Percentiles rank a stretch among this genome's conserved stretches.
Evolutionary conservation across 2,329 filamentous ascomycete genomes (phyloP).

Genomic region (Colletotrichum liaoningense): DNA sequence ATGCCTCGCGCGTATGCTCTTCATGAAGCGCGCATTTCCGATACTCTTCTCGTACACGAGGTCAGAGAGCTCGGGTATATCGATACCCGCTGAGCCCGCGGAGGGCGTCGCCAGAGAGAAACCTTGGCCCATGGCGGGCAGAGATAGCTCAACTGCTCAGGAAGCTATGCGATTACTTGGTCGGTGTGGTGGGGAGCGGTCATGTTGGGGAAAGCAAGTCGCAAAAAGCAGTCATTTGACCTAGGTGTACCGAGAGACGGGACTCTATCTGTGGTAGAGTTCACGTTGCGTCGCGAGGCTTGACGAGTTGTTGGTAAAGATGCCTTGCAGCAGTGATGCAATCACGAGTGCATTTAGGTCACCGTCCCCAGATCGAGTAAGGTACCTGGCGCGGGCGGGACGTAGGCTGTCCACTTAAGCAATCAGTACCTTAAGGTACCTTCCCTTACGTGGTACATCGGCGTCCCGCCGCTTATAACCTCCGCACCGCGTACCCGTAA

Average conservation of each 20-base stretch:
- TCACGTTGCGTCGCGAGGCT: not conserved
- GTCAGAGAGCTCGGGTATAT: constrained; percentile 91
- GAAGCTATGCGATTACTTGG: constrained; percentile 31
- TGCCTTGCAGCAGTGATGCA: constrained; percentile 6
- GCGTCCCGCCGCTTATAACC: constrained; percentile 19
- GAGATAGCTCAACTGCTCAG: constrained; percentile 12
- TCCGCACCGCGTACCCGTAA: constrained; percentile 5
- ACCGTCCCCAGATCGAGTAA: constrained; percentile 10
- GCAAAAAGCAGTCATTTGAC: constrained; percentile 2
- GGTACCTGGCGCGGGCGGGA: constrained; percentile 7
- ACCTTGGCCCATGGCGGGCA: constrained; percentile 85
- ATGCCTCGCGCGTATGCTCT: constrained; percentile 91
- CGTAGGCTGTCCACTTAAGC: constrained; percentile 25
- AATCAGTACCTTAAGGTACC: constrained; percentile 3
- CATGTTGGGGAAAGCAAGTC: constrained; percentile 20
- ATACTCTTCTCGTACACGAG: constrained; percentile 92
- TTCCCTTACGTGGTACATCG: not conserved
- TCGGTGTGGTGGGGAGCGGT: constrained; percentile 6
- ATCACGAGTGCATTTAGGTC: constrained; percentile 35
- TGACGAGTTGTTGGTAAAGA: not conserved
- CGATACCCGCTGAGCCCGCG: constrained; percentile 91
- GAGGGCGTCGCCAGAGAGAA: constrained; percentile 94
- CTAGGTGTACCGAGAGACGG: not conserved
- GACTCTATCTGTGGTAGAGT: not conserved
- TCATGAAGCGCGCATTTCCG: constrained; percentile 94